Conservation (phyloP, 306 rosid genomes). For the Medicago ruthenica region DNA sequence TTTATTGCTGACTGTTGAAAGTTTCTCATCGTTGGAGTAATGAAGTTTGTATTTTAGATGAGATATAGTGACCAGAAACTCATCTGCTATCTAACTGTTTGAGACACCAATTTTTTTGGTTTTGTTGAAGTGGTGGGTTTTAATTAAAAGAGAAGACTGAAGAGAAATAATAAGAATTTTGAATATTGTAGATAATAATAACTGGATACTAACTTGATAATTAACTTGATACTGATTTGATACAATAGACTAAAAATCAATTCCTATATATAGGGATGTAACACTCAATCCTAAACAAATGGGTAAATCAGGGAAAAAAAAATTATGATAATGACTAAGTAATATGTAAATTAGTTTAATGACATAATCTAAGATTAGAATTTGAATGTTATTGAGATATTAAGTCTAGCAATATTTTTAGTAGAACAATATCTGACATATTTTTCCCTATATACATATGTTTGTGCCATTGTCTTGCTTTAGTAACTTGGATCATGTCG, state of each 20-base stretch:
- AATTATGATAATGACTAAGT: not conserved
- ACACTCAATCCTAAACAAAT: not conserved
- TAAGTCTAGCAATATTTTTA: constrained; percentile 14
- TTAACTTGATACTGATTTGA: not conserved
- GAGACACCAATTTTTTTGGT: constrained; percentile 4
- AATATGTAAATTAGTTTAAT: not conserved
- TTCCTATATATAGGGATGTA: not conserved
- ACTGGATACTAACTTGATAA: not conserved
- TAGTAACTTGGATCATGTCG: constrained; percentile 7
- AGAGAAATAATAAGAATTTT: not conserved
- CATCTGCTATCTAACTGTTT: constrained; percentile 9
- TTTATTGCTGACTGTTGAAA: constrained; percentile 8
- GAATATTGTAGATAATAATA: not conserved
- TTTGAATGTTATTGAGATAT: not conserved
- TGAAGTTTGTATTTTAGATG: constrained; percentile 6
- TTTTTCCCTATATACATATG: not conserved
- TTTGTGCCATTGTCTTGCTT: constrained; percentile 8
- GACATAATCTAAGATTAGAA: not conserved
- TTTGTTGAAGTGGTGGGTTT: not conserved
- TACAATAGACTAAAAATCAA: not conserved
- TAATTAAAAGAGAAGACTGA: not conserved
- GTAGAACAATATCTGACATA: constrained; percentile 9
- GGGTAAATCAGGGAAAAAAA: not conserved
- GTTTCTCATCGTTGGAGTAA: constrained; percentile 12
- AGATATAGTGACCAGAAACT: constrained; percentile 21